phyloP scores from a whole-genome alignment of 2,329 filamentous ascomycete species.

The Fusarium kyushuense region DNA sequence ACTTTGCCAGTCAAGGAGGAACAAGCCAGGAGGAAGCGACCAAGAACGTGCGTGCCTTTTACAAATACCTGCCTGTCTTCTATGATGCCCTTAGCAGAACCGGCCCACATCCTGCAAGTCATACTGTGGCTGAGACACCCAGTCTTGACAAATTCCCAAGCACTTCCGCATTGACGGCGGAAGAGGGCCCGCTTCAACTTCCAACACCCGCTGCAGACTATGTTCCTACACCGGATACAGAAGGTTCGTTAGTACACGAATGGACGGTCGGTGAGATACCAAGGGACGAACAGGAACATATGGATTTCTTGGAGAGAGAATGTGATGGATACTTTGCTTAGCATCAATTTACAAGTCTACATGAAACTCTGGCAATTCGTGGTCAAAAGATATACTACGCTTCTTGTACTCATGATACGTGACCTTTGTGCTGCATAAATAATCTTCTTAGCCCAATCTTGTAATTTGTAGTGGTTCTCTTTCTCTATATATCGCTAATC shows the following conservation, averaged over 20 bases:
- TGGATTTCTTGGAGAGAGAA: not conserved
- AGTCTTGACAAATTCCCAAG: rapidly evolving
- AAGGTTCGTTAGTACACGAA: not conserved
- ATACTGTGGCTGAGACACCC: not conserved
- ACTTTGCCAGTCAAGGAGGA: not conserved
- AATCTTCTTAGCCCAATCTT: too few relatives aligned
- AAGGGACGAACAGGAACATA: not conserved
- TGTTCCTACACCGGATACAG: not conserved
- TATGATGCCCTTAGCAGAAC: not conserved
- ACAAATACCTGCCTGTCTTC: not conserved
- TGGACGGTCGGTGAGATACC: not conserved
- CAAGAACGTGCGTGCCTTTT: not conserved
- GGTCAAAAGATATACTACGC: not conserved
- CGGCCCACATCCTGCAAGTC: not conserved
- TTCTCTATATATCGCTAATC: too few relatives aligned
- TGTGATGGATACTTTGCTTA: not conserved
- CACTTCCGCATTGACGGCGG: rapidly evolving
- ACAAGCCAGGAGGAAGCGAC: not conserved
- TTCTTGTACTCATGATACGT: not conserved
- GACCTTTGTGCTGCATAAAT: not conserved
- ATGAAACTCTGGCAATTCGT: not conserved
- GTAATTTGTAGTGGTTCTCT: too few relatives aligned
- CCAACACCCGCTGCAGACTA: not conserved
- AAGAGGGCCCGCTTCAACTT: not conserved
- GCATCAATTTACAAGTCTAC: not conserved